Evolutionary conservation across 2,329 filamentous ascomycete species (phyloP), one percentile per base, ranked within the genome.

Genomic region (Emergomyces orientalis): DNA sequence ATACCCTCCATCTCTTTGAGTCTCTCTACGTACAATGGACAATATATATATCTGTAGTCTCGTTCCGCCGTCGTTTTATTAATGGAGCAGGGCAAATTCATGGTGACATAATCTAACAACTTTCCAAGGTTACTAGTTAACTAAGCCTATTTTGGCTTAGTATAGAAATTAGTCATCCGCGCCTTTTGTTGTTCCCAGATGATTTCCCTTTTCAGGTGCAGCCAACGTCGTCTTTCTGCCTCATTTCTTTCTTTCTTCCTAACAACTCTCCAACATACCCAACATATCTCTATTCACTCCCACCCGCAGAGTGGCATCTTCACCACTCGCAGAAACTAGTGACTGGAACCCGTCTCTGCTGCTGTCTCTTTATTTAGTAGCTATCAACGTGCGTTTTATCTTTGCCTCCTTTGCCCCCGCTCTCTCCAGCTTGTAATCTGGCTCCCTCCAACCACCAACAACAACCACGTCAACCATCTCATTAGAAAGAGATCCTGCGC

Each of bases 241-340:
- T 63, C 57, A n/a, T 47, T 63, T 51, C 62, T 63, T 41, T 63
- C 61, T 58, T 61, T 49, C n/a, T 63, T 63, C 45, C 22, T 34
- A 37, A 37, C 39, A 39, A 39, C 32, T 25, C 32, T 43, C 19
- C 22, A 30, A 34, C 43, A 11, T 30, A 37, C 30, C 45, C 25
- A 37, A 25, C 56, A 34, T 57, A 64, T n/a, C 58, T 41, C 54
- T 54, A 30, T 17, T 22, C 59, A 59, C 43, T 19, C 54, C n/a
- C 34, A 25, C 34, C 32, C 32, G n/a, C 19, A 22, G 2, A 39
- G 51, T 6, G 17, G 30, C 32, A 37, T 22, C 32, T 37, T 39
- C 54, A 39, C 54, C 51, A 34, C 27, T 25, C 30, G 6, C 19
- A 34, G 17, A 32, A 39, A 22, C 34, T n/a, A 17, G 54, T 56